Evolutionary conservation across 805 yeast genomes (phyloP), one percentile per base, ranked within the genome.

Genomic region (Yueomyces sp.): DNA sequence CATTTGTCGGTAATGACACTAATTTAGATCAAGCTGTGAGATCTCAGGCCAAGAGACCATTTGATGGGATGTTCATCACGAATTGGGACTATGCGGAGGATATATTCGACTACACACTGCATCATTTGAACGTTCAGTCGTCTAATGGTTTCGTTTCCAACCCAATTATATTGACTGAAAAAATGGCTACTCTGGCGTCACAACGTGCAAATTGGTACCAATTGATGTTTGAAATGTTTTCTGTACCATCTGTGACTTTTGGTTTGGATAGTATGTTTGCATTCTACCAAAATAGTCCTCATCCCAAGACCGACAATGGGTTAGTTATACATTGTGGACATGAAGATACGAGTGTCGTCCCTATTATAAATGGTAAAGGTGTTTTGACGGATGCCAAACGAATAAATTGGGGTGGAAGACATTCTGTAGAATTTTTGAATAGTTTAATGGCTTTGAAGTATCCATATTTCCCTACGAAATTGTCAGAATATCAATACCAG

Each of bases 41-140:
- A 48, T 70, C 84, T 19, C 79, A 80, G 43, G 73, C 85, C 33
- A 79, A 76, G 53, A 68, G 85, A 4, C 95, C 96, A 0, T 90
- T 74, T 56, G 98, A 92, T 60, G 95, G 95, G 0, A 74, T 85
- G 4, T 66, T 86, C 51, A 68, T 92, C 34, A 80, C 94, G 28
- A 94, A 88, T 59, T 94, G 97, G 97, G 97, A 92, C 45, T 74
- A 80, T 45, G 73, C 81, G 2, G 98, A 92, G 58, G 74, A 71
- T 45, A 74, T 90, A 42, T 58, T 92, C 41, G 97, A 90, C 61
- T 92, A 87, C 56, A 69, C 87, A 0, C 81, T 92, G 57, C 73
- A 77, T 47, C 94, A 85, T 59, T 55, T 90, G 40, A 82, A 90
- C 3, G 92, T 86, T 2, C 54, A 53, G 5, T 65, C 76, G 0